Conservation (phyloP, 345 rosid species). For the Acer saccharum region DNA sequence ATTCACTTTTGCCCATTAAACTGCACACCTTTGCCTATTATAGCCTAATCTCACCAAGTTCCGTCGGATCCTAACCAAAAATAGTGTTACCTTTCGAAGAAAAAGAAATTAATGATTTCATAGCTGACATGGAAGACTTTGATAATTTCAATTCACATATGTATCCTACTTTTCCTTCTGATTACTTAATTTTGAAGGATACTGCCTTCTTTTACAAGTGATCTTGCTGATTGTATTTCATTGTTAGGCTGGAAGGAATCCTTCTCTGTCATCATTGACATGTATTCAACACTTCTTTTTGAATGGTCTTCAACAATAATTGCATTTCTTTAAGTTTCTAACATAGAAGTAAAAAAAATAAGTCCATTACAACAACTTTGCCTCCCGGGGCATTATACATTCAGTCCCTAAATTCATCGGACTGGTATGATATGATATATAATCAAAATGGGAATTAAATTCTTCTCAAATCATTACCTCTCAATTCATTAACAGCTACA, state of each 20-base stretch:
- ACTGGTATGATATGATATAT: too few species aligned
- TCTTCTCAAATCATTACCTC: not conserved
- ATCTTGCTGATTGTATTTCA: conserved; percentile 16
- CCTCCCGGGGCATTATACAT: not conserved
- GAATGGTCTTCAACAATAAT: too few species aligned
- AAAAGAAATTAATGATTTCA: too few species aligned
- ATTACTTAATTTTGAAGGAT: not conserved
- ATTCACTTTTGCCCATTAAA: too few species aligned
- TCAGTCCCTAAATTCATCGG: not conserved
- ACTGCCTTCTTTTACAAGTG: not conserved
- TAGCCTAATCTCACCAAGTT: too few species aligned
- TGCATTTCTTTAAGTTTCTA: not conserved
- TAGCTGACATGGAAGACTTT: too few species aligned
- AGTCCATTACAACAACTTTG: conserved; percentile 2
- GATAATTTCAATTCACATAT: too few species aligned
- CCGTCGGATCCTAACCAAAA: too few species aligned
- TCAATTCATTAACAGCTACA: not conserved
- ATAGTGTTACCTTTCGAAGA: too few species aligned
- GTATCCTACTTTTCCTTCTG: too few species aligned
- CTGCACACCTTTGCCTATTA: too few species aligned
- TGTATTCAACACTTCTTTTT: too few species aligned
- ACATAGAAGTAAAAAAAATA: not conserved
- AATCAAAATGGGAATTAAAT: not conserved
- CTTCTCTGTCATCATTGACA: conserved; percentile 67
- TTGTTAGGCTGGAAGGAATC: conserved; percentile 82